Base-by-base conservation (phyloP, 306 rosid species). In the Inga oerstediana region DNA sequence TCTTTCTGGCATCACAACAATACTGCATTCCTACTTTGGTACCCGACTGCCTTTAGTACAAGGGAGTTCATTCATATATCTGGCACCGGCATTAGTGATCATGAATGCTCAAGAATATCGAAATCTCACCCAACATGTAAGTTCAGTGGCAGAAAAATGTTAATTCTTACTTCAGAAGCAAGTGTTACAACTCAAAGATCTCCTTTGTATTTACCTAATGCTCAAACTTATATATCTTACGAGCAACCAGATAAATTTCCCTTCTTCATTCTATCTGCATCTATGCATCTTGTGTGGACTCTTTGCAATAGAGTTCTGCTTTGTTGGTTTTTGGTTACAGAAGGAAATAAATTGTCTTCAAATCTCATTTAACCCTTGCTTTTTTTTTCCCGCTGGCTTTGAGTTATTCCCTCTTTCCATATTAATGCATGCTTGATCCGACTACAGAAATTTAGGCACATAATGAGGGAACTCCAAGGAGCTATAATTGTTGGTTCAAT, bases 381-480 rank as follows among this genome's bases (percentile, higher is more conserved):
- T 32, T 32, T 74, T 80, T 69, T 65, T 59, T 51, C 74, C 30
- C 74, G 35, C 70, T 10, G 77, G 32, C 70, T 27, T 76, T 49
- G 87, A 35, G 73, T 66, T 44, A 65, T 68, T 84, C 75, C 34
- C 46, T 44, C 65, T 58, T 80, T 82, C 56, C 75, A 37, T 81
- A 59, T 45, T 75, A 51, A 87, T 65, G 82, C 45, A 87, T 74
- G 84, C 44, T 83, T 76, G 64, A 22, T 72, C 32, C 46, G 74
- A 74, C 75, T 86, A 87, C 94, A 96, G 99, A 96, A 93, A 87
- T 96, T 96, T 88, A 88, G 93, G 85, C 94, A 90, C 84, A 96
- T 96, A 89, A 96, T 96, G 99, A 92, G 93, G 83, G 99, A 96
- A 89, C 92, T 96, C 56, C 99, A 96, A 88, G 99, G 99, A 85